Evolutionary conservation across 805 yeast genomes (phyloP).

Genomic region (Hagleromyces aurorensis): DNA sequence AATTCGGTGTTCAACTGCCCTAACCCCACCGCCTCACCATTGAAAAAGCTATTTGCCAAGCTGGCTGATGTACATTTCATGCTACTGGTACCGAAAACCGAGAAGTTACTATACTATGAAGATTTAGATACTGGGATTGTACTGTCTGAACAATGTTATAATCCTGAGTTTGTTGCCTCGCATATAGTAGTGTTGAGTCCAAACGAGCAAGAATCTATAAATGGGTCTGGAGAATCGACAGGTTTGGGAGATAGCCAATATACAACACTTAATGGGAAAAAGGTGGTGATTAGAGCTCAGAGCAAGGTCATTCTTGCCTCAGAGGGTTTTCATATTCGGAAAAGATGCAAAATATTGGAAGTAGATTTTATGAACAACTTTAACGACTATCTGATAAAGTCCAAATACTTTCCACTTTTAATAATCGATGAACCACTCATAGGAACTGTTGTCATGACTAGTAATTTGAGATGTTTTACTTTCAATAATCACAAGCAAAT

Average conservation of each 20-base stretch:
- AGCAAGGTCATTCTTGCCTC: slow-evolving; percentile 49
- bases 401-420: slow-evolving; percentile 47
- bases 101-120: slow-evolving; percentile 34
- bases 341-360: slow-evolving; percentile 37
- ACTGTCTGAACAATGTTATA: slow-evolving; percentile 46
- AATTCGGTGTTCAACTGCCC: slow-evolving; percentile 64
- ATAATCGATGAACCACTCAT: slow-evolving; percentile 49
- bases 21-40: slow-evolving; percentile 38
- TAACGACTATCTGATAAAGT: slow-evolving; percentile 51
- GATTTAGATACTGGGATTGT: slow-evolving; percentile 34
- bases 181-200: slow-evolving; percentile 45
- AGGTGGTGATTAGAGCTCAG: slow-evolving; percentile 39
- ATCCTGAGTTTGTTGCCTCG: slow-evolving; percentile 52
- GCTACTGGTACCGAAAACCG: slow-evolving; percentile 57
- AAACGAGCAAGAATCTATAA: slow-evolving; percentile 21
- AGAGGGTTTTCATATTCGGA: slow-evolving; percentile 46
- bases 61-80: slow-evolving; percentile 46
- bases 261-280: slow-evolving; percentile 48
- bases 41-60: slow-evolving; percentile 39
- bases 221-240: slow-evolving; percentile 1
- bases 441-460: slow-evolving; percentile 33
- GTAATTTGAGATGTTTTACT: slow-evolving; percentile 4
- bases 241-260: slow-evolving; percentile 24
- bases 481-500: background rate
- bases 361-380: slow-evolving; percentile 46